Evolutionary conservation across 352 stramenopile genomes (phyloP), one percentile per base, ranked within the genome.

Genomic region (Phytophthora quininea): DNA sequence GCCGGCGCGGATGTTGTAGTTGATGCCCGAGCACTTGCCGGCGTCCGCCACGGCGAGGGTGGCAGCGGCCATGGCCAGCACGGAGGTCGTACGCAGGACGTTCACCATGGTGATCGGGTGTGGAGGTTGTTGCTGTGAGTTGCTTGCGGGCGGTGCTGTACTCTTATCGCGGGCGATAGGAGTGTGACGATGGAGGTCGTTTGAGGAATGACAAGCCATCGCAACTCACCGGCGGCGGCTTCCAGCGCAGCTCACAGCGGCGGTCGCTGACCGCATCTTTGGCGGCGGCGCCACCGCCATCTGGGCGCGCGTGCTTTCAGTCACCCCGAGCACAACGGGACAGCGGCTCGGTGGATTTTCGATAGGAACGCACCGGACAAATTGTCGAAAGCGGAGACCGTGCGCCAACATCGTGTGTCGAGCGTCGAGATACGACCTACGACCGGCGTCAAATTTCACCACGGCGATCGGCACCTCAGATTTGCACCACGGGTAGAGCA

Each of bases 1-100:
- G 2, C 79, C 82, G 4, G 66, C 59, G 63, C 82, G 82, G 59
- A 86, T 86, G 77, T 90, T 89, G 77, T 90, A 92, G 74, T 92
- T 92, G 70, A 92, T 77, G 51, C 82, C 84, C 43, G 73, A 63
- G 64, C 67, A 72, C 73, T 82, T 83, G 47, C 35, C 19, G 37
- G 63, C 73, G 43, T 82, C 59, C 14, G 69, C 74, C 9, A 64
- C 52, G 33, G 62, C 67, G 19, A 71, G 55, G 35, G 62, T 37
- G 56, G 69, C 57, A 40, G 61, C 54, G 49, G 67, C 54, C 38
- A 80, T 66, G 53, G 64, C 57, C 52, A 77, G 48, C 43, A 58
- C 70, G 38, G 62, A 66, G 51, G 67, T 72, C 57, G 62, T 67
- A 50, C 50, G 65, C 27, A 77, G 53, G 37, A 77, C 60, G 51